Evolutionary conservation across 208 protist species (phyloP).

Genomic region (Spongospora subterranea): DNA sequence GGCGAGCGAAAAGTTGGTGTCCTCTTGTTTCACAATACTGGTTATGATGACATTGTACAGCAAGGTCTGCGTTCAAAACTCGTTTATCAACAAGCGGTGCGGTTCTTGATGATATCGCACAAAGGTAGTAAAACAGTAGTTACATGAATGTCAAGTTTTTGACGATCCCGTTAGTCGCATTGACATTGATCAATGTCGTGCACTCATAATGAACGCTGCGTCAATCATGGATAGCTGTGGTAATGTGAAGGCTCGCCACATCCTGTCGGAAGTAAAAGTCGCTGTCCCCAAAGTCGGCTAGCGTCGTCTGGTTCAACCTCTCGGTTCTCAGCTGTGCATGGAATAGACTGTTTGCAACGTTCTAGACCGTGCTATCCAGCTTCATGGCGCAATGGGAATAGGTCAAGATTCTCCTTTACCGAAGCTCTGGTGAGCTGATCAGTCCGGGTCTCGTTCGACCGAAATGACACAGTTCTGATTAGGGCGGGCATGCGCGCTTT

Average conservation of each 20-base stretch:
- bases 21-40: constrained; percentile 71
- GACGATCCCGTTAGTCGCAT: constrained; percentile 67
- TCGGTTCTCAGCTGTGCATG: neutral
- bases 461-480: neutral
- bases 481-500: constrained; percentile 69
- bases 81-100: neutral
- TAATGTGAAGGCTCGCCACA: constrained; percentile 67
- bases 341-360: constrained; percentile 70
- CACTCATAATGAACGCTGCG: constrained; percentile 75
- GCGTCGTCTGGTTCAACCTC: neutral
- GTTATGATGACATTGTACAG: neutral
- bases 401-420: constrained; percentile 73
- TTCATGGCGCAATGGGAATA: constrained; percentile 72
- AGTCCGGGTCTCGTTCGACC: neutral
- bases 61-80: neutral
- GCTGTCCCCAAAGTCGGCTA: constrained; percentile 66
- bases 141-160: neutral
- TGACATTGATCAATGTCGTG: constrained; percentile 78
- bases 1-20: neutral
- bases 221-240: constrained; percentile 72
- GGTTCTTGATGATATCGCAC: constrained; percentile 74
- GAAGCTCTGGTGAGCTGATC: constrained; percentile 61
- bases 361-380: constrained; percentile 76
- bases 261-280: constrained; percentile 76
- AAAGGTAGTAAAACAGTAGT: neutral